Percentiles rank a stretch among this genome's conserved stretches.
These are phyloP conservation scores for Rhizoctonia solani DNA, from an alignment of 1,284 basidiomycete genomes.

Conservation along the genomic window DNA sequence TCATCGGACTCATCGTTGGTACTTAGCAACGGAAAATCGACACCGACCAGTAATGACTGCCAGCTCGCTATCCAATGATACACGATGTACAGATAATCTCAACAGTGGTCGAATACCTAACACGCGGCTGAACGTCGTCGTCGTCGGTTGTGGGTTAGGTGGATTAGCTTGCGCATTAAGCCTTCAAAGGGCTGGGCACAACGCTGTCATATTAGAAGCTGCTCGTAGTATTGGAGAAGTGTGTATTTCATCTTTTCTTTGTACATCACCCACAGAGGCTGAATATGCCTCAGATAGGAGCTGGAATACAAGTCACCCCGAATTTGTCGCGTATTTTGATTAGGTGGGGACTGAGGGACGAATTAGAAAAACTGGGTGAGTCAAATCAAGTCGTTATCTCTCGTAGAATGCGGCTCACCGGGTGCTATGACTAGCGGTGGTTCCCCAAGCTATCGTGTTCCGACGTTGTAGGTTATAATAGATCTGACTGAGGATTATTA, in stretches of 20 bases:
- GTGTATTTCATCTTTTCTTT: too few relatives aligned
- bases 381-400: too few relatives aligned
- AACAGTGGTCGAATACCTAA: slow-evolving; percentile 42
- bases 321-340: slow-evolving; percentile 57
- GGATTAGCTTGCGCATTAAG: slow-evolving; percentile 54
- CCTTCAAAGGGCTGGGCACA: slow-evolving; percentile 53
- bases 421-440: too few relatives aligned
- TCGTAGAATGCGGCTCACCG: too few relatives aligned
- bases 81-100: too few relatives aligned
- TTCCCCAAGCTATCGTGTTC: slow-evolving; percentile 52
- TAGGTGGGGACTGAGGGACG: slow-evolving; percentile 56
- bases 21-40: too few relatives aligned
- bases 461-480: slow-evolving; percentile 51
- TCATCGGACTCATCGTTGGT: too few relatives aligned
- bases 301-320: slow-evolving; percentile 57
- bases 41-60: too few relatives aligned
- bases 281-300: too few relatives aligned
- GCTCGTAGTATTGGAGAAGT: slow-evolving; percentile 51
- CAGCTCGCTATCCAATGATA: too few relatives aligned
- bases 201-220: slow-evolving; percentile 53
- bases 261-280: too few relatives aligned
- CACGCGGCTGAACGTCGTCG: slow-evolving; percentile 50
- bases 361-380: slow-evolving; percentile 50
- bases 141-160: slow-evolving; percentile 56
- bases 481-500: too few relatives aligned